Conservation (phyloP, 1,139 yeast genomes). For the Suhomyces bokatorum region DNA sequence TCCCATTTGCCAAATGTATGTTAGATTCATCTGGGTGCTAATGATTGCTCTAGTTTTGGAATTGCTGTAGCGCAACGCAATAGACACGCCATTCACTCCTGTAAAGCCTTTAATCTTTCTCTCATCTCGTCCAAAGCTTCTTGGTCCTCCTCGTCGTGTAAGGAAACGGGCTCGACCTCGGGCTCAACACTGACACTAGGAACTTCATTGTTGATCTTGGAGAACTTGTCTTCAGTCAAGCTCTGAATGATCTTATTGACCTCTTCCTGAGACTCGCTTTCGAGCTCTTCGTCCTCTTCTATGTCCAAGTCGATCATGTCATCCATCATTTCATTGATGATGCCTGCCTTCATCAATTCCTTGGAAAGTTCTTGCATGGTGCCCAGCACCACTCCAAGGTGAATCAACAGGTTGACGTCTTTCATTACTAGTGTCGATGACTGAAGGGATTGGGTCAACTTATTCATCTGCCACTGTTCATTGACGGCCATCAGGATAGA, state of each 20-base stretch:
- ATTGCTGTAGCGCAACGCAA: background rate
- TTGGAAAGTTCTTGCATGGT: slow-evolving; percentile 86
- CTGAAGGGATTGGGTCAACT: slow-evolving; percentile 79
- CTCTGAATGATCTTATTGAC: slow-evolving; percentile 49
- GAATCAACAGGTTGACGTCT: slow-evolving; percentile 79
- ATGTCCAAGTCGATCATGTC: slow-evolving; percentile 77
- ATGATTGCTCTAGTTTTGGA: slow-evolving; percentile 2
- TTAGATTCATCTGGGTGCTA: background rate
- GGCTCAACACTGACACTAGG: slow-evolving; percentile 34
- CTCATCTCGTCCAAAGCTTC: slow-evolving; percentile 83
- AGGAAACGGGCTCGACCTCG: slow-evolving; percentile 17
- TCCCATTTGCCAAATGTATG: background rate
- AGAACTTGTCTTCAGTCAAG: slow-evolving; percentile 46
- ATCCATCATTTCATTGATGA: slow-evolving; percentile 93
- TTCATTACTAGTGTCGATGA: slow-evolving; percentile 81
- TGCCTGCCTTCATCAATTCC: slow-evolving; percentile 88
- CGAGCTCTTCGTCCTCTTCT: slow-evolving; percentile 59
- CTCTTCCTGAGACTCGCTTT: slow-evolving; percentile 72
- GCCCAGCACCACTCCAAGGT: slow-evolving; percentile 75
- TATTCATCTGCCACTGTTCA: slow-evolving; percentile 87
- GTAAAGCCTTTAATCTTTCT: slow-evolving; percentile 82
- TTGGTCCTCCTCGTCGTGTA: slow-evolving; percentile 65
- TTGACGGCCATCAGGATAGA: slow-evolving; percentile 86
- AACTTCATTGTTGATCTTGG: slow-evolving; percentile 44
- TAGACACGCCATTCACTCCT: slow-evolving; percentile 43